Evolutionary conservation across 306 rosid species (phyloP).

Genomic region (Parietaria judaica): DNA sequence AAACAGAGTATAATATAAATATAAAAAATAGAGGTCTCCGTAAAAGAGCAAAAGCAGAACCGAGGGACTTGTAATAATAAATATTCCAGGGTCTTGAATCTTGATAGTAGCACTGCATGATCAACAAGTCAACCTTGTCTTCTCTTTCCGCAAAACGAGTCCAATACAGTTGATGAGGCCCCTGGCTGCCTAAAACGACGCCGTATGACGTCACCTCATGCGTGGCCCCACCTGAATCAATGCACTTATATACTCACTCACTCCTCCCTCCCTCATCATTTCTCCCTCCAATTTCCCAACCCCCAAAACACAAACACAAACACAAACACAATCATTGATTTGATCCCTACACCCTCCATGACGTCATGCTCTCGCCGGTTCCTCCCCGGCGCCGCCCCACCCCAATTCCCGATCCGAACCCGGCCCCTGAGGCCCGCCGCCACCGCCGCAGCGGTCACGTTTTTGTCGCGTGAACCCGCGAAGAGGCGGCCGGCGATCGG

Average conservation of each 20-base stretch:
- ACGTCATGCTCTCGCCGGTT: slow-evolving; percentile 31
- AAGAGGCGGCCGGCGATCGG: slow-evolving; percentile 1
- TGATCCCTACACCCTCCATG: slow-evolving; percentile 13
- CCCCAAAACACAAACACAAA: too few species aligned
- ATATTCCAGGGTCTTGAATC: too few species aligned
- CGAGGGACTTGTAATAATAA: too few species aligned
- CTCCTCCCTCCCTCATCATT: not conserved
- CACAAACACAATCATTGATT: not conserved
- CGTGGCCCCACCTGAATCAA: not conserved
- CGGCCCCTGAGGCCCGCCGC: slow-evolving; percentile 9
- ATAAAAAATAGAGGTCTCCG: too few species aligned
- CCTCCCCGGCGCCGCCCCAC: slow-evolving; percentile 21
- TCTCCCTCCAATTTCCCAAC: not conserved
- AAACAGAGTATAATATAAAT: too few species aligned
- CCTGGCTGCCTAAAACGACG: not conserved
- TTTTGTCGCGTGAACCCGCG: slow-evolving; percentile 17
- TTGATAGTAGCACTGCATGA: too few species aligned
- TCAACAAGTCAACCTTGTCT: too few species aligned
- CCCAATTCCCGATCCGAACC: slow-evolving; percentile 10
- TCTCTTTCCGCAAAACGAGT: too few species aligned
- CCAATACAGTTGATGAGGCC: too few species aligned
- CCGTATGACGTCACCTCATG: not conserved
- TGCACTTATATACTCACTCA: not conserved
- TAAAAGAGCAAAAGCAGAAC: too few species aligned
- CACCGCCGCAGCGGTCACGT: slow-evolving; percentile 15